Base-by-base conservation (phyloP, 2,329 filamentous ascomycete genomes). In the Fusarium fujikuroi region DNA sequence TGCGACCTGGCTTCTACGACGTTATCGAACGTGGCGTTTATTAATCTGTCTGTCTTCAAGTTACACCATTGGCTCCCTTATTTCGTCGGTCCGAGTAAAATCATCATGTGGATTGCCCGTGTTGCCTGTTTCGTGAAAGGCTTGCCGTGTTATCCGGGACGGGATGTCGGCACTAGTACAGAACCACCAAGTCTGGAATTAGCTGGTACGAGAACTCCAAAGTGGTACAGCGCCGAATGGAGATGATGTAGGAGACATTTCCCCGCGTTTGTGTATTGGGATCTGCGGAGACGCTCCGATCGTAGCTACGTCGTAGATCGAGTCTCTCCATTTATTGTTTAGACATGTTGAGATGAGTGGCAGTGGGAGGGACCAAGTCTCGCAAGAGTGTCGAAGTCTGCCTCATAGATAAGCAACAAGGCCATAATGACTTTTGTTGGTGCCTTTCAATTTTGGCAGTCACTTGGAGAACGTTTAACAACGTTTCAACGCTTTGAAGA, bases 381-480 rank as follows among this genome's bases (percentile, higher is more conserved):
- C 9, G 12, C 12, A 9, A 15, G 18, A 52, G 18, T 16, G 12
- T 16, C 36, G 2, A 25, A 21, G n/a, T 37, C 32, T 21, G 7
- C 32, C 12, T 2, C 6, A 3, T 4, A 11, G 0, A 25, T 5
- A 6, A 2, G 19, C 4, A 8, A 25, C 2, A 4, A 8, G 8
- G 32, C 5, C 0, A 10, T 2, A 18, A 36, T 36, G 4, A 25
- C 1, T 25, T 11, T 0, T 3, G 3, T 25, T 52, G 12, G 4
- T 6, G 8, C 2, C 8, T 7, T 0, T 11, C 11, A 21, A 5
- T 6, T 25, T 21, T 4, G 3, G 18, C n/a, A 25, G 11, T 9
- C 11, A 18, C 2, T 15, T 7, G 14, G 12, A 19, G 3, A 36
- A 8, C 15, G 10, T 14, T 21, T 8, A 9, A 36, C 4, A 11